Conservation (phyloP, 192 early-diverging fungal species). For the Coemansia sp. region DNA sequence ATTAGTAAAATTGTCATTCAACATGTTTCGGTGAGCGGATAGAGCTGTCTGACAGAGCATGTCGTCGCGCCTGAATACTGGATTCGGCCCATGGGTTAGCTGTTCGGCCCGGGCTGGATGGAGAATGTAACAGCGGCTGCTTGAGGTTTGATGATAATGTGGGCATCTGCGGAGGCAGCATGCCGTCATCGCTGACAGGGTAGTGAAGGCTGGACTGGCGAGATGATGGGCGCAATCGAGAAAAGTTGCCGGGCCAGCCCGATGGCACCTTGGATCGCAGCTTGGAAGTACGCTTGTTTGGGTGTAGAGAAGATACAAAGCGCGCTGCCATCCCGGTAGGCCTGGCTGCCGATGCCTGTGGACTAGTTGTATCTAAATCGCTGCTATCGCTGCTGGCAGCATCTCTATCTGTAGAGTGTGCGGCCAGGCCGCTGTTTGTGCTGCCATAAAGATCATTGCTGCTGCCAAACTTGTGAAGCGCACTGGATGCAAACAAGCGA, state of each 20-base stretch:
- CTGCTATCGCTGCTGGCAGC: conserved; percentile 18
- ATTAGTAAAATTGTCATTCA: conserved; percentile 5
- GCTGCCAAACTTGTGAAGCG: conserved; percentile 11
- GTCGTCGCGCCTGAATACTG: conserved; percentile 21
- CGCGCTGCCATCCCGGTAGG: conserved; percentile 44
- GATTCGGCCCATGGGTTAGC: conserved; percentile 43
- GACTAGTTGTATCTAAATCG: conserved; percentile 11
- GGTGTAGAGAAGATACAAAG: conserved; percentile 26
- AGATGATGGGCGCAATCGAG: conserved; percentile 43
- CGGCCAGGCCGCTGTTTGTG: background rate
- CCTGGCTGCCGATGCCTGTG: background rate
- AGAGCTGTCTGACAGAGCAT: conserved; percentile 41
- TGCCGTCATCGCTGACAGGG: conserved; percentile 29
- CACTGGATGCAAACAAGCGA: conserved; percentile 5
- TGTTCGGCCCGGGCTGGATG: conserved; percentile 39
- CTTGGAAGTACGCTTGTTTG: conserved; percentile 4
- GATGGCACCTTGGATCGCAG: conserved; percentile 10
- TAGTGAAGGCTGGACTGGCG: conserved; percentile 38
- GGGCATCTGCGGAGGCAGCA: conserved; percentile 14
- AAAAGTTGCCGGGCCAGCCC: conserved; percentile 29
- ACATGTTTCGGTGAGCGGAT: background rate
- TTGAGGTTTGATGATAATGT: background rate
- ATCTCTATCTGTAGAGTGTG: background rate
- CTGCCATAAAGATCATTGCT: conserved; percentile 11
- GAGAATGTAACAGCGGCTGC: conserved; percentile 28